A percentile compares a stretch with the other conserved stretches of the same genome.
These are phyloP conservation scores for Glycine latifolia DNA, from an alignment of 306 rosid species.

Conservation along the genomic window DNA sequence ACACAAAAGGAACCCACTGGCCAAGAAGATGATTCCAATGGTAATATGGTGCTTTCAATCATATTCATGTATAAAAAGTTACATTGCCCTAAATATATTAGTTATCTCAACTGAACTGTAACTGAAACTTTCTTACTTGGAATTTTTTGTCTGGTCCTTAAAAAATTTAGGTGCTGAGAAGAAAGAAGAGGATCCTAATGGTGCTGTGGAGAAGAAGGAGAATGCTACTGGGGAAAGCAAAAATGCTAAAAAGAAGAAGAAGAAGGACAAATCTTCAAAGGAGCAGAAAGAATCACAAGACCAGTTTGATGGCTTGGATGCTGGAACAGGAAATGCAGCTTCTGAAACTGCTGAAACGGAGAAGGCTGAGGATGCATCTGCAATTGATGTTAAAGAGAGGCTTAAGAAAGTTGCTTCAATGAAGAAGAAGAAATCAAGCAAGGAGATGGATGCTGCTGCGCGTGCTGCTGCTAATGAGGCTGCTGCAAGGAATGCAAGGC, in stretches of 20 bases:
- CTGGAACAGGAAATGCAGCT: constrained; percentile 44
- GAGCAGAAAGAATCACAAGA: constrained; percentile 69
- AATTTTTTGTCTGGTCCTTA: constrained; percentile 3
- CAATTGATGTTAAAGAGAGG: constrained; percentile 75
- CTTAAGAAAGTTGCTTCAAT: constrained; percentile 73
- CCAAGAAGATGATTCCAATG: constrained; percentile 62
- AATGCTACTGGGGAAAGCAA: constrained; percentile 65
- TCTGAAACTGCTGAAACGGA: constrained; percentile 55
- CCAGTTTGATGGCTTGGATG: constrained; percentile 51
- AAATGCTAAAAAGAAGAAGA: constrained; percentile 73
- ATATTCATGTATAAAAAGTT: constrained; percentile 10
- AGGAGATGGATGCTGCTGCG: constrained; percentile 81
- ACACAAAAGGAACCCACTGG: constrained; percentile 49
- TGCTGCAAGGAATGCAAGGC: constrained; percentile 75
- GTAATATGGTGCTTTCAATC: constrained; percentile 46
- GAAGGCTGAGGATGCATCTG: constrained; percentile 60
- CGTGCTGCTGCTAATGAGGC: constrained; percentile 79
- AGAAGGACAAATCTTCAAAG: constrained; percentile 76
- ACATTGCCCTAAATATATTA: neutral
- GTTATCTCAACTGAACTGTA: constrained; percentile 10
- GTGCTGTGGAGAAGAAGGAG: constrained; percentile 64
- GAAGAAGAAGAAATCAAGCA: constrained; percentile 81
- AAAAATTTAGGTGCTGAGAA: constrained; percentile 51
- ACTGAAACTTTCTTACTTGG: neutral
- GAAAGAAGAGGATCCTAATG: constrained; percentile 49